Percentiles rank a stretch among this genome's conserved stretches.
phyloP scores from a whole-genome alignment of 2,329 filamentous ascomycete species.

The Scedosporium minutisporum region DNA sequence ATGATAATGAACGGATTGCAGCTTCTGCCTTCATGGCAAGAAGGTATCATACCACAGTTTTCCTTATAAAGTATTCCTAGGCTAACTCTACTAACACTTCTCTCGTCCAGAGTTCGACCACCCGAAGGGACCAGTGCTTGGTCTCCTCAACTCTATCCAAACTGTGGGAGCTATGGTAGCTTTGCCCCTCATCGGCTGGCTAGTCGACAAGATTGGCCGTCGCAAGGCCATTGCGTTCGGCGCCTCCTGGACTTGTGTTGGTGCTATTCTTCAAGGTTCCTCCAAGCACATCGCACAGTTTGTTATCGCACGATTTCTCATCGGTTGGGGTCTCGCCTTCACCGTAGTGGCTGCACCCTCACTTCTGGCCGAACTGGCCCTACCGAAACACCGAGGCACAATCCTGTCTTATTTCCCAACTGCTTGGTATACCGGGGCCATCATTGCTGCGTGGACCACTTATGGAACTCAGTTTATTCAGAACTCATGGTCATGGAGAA shows the following conservation, averaged over 20 bases:
- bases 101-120: slow-evolving; percentile 19
- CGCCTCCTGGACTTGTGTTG: slow-evolving; percentile 20
- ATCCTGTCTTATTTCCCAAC: background rate
- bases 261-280: slow-evolving; percentile 21
- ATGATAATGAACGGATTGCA: slow-evolving; percentile 42
- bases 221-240: slow-evolving; percentile 21
- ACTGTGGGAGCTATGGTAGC: slow-evolving; percentile 34
- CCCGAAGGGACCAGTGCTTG: slow-evolving; percentile 20
- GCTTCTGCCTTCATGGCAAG: slow-evolving; percentile 18
- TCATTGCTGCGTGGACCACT: slow-evolving; percentile 32
- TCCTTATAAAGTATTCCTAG: no score
- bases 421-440: slow-evolving; percentile 33
- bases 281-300: slow-evolving; percentile 34
- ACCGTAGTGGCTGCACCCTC: slow-evolving; percentile 40
- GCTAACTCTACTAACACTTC: slow-evolving; percentile 24
- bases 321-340: slow-evolving; percentile 44
- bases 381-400: slow-evolving; percentile 35
- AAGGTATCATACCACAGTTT: background rate
- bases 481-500: slow-evolving; percentile 25
- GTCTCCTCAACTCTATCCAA: slow-evolving; percentile 31
- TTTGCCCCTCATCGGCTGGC: slow-evolving; percentile 19
- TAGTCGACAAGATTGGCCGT: slow-evolving; percentile 21
- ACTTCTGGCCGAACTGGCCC: slow-evolving; percentile 39
- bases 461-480: slow-evolving; percentile 31
- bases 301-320: slow-evolving; percentile 39